Evolutionary conservation across 768 basidiomycete species (phyloP), one percentile per base, ranked within the genome.

Genomic region (Leccinum obscurum): DNA sequence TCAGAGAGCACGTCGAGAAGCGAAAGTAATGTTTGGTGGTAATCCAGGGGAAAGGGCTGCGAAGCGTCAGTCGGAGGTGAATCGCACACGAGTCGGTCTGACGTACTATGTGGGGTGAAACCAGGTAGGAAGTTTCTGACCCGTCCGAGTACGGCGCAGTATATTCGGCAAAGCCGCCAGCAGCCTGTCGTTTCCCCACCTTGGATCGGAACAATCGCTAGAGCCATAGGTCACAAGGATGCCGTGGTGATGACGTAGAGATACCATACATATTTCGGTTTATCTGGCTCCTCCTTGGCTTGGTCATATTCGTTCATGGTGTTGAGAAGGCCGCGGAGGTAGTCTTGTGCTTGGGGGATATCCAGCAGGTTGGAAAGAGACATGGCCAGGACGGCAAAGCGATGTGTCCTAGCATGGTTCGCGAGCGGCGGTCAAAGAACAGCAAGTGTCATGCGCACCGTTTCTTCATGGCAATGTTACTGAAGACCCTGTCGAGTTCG

Each of bases 1-100:
- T 94, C 92, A 17, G 91, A 90, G 44, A 95, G 82, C 52, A 95
- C 89, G 70, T 95, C 94, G 56, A 94, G 86, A 28, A 94, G 85
- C 35, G 93, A 92, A 56, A 93, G 84, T 37, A 95, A 83, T 10
- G 90, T 91, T 75, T 95, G 90, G 64, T 92, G 88, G 70, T 96
- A 95, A 73, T 95, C 93, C 57, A 95, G 73, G 3, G 88, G 78
- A 75, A 95, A 95, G n/a, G 93, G 90, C 93, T 94, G 63, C 55
- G 55, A 10, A 56, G 32, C 28, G 37, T 60, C 50, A 55, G 57
- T 60, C 54, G 62, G 50, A 62, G 11, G 32, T 28, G 58, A 26
- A 22, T 22, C 44, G 26, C 35, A 24, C n/a, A 52, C 35, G 44
- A 20, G 58, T 9, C 56, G 9, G 35, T 50, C 61, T n/a, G 58